These are phyloP conservation scores for Mucor piriformis DNA, from an alignment of 371 early-diverging fungal genomes.

Conservation along the genomic window DNA sequence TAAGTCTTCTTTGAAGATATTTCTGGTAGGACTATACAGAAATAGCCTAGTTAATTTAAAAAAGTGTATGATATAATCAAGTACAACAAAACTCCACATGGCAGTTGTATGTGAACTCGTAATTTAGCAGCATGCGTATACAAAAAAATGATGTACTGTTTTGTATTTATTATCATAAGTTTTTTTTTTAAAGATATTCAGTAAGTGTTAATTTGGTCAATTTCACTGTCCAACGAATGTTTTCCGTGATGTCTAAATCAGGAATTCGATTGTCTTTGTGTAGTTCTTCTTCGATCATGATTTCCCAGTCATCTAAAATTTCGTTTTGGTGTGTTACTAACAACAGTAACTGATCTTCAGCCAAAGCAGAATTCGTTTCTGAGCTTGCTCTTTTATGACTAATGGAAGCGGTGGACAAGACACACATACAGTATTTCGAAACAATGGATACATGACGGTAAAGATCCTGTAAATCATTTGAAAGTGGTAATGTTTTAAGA, in stretches of 20 bases:
- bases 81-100: too few relatives aligned
- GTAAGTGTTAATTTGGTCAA: constrained; percentile 17
- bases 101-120: too few relatives aligned
- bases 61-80: too few relatives aligned
- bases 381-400: constrained; percentile 9
- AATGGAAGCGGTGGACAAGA: constrained; percentile 14
- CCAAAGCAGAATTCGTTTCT: constrained; percentile 18
- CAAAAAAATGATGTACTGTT: too few relatives aligned
- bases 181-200: constrained; percentile 21
- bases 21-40: too few relatives aligned
- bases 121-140: too few relatives aligned
- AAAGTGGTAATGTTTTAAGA: constrained; percentile 14
- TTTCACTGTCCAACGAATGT: constrained; percentile 26
- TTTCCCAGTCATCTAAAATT: constrained; percentile 16
- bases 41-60: too few relatives aligned
- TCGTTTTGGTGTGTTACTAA: constrained; percentile 12
- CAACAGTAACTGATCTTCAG: constrained; percentile 9
- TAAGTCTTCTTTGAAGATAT: too few relatives aligned
- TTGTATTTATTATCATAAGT: too few relatives aligned
- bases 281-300: constrained; percentile 4
- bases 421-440: constrained; percentile 24
- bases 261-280: background rate
- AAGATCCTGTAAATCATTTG: background rate
- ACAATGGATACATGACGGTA: constrained; percentile 24
- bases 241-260: constrained; percentile 6